Base-by-base conservation (phyloP, 192 early-diverging fungal genomes). In the Gaertneriomyces sp. region DNA sequence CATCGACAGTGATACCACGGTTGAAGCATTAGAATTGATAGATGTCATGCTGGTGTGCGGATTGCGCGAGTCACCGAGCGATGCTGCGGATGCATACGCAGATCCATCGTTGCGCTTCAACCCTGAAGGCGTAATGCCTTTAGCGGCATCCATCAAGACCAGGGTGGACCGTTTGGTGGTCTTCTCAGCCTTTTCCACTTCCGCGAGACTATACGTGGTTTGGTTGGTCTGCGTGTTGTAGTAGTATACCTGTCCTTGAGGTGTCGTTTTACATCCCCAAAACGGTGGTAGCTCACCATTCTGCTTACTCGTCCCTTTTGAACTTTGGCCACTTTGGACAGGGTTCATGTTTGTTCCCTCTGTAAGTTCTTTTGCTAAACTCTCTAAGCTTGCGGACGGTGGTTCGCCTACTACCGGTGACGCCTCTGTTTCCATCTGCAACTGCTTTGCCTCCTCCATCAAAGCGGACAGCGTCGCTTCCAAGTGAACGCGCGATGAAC, bases 161-260 rank as follows among this genome's bases (percentile, higher is more conserved):
- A 60, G 61, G 53, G 55, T 53, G 14, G 43, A 64, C 20, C 58
- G 25, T 42, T 58, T 62, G 25, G 56, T 57, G 54, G 54, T 56
- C 16, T 66, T 46, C 25, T 17, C 53, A 17, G 67, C 55, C 42
- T 58, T 50, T 25, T 60, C 45, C 14, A 81, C 76, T 38, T 82
- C 75, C 20, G 81, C 69, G 33, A 78, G 33, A 49, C 69, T 70
- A 43, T 72, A 82, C 5, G 79, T 82, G 5, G 81, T 82, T 39
- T 79, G 76, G 52, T 82, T 79, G 10, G 76, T 80, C 44, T 74
- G 67, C 12, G 69, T 70, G 61, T 82, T 82, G 64, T 64, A 78
- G 54, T 82, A 82, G 45, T 81, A 82, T 8, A 72, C 63, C 42
- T 71, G 51, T n/a, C 78, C 81, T 10, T 66, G 56, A 5, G 74